phyloP scores from a whole-genome alignment of 805 yeast species.

The Peterozyma xylosa region DNA sequence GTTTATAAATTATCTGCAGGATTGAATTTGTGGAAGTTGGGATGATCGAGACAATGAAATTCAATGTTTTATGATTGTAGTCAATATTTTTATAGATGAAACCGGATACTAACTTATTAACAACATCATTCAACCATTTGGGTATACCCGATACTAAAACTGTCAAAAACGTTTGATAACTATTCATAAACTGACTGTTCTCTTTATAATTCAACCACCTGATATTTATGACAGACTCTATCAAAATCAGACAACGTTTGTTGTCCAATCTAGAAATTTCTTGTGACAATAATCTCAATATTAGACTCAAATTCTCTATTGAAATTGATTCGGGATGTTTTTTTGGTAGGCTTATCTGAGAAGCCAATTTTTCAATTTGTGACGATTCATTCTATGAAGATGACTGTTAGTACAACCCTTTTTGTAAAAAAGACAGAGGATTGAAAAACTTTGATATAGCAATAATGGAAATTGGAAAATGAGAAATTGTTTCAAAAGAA shows the following conservation, averaged over 20 bases:
- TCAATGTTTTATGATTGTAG: slow-evolving; percentile 59
- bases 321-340: slow-evolving; percentile 48
- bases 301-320: slow-evolving; percentile 39
- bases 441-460: too few species aligned
- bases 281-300: slow-evolving; percentile 51
- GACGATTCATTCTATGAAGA: too few species aligned
- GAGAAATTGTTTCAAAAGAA: too few species aligned
- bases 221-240: slow-evolving; percentile 55
- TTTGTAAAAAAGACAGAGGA: too few species aligned
- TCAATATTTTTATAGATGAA: slow-evolving; percentile 28
- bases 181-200: slow-evolving; percentile 29
- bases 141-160: slow-evolving; percentile 83
- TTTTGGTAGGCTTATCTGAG: slow-evolving; percentile 48
- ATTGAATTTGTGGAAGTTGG: slow-evolving; percentile 76
- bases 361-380: slow-evolving; percentile 52
- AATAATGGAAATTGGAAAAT: too few species aligned
- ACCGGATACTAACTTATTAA: slow-evolving; percentile 55
- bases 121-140: slow-evolving; percentile 84
- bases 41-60: slow-evolving; percentile 57
- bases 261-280: slow-evolving; percentile 66
- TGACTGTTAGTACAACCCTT: too few species aligned
- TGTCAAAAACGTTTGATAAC: slow-evolving; percentile 64
- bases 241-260: slow-evolving; percentile 40
- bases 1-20: slow-evolving; percentile 45
- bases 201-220: slow-evolving; percentile 50